A percentile compares a stretch with the other conserved stretches of the same genome.
Evolutionary conservation across 352 stramenopile species (phyloP).

Genomic region (Lagenidium sp.): DNA sequence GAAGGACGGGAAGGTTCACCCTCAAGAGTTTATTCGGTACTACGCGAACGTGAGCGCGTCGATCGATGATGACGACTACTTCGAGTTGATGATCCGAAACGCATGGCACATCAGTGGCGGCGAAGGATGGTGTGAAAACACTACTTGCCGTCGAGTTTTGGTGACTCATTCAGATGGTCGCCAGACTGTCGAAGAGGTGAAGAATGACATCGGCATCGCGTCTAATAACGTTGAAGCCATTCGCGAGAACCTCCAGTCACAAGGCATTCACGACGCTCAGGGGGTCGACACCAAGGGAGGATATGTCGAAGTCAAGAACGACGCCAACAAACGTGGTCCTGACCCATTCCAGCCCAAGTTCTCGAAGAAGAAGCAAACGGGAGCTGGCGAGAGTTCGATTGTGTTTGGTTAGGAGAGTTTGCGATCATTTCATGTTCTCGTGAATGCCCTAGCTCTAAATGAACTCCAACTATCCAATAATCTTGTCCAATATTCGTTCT

Average conservation of each 20-base stretch:
- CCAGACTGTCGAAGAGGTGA: conserved; percentile 80
- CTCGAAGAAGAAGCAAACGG: conserved; percentile 71
- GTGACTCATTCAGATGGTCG: conserved; percentile 76
- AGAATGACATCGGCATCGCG: conserved; percentile 73
- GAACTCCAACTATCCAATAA: no score
- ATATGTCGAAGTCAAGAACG: conserved; percentile 37
- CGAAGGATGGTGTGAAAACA: conserved; percentile 77
- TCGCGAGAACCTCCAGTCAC: conserved; percentile 60
- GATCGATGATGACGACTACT: conserved; percentile 90
- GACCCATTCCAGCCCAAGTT: conserved; percentile 44
- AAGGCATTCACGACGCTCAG: conserved; percentile 46
- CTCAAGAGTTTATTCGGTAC: conserved; percentile 85
- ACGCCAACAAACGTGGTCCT: conserved; percentile 32
- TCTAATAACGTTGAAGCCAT: conserved; percentile 66
- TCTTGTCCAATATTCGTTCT: no score
- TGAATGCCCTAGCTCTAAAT: no score
- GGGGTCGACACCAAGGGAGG: conserved; percentile 29
- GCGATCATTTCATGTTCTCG: no score
- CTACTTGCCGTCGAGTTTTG: conserved; percentile 80
- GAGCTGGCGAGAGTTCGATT: conserved; percentile 68
- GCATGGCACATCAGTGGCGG: conserved; percentile 82
- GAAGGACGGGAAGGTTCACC: conserved; percentile 81
- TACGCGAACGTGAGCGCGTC: conserved; percentile 86
- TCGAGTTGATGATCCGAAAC: conserved; percentile 90
- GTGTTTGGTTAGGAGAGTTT: conserved; percentile 53